Evolutionary conservation across 352 stramenopile species (phyloP), one percentile per base, ranked within the genome.

Genomic region (Phytophthora cryptogea): DNA sequence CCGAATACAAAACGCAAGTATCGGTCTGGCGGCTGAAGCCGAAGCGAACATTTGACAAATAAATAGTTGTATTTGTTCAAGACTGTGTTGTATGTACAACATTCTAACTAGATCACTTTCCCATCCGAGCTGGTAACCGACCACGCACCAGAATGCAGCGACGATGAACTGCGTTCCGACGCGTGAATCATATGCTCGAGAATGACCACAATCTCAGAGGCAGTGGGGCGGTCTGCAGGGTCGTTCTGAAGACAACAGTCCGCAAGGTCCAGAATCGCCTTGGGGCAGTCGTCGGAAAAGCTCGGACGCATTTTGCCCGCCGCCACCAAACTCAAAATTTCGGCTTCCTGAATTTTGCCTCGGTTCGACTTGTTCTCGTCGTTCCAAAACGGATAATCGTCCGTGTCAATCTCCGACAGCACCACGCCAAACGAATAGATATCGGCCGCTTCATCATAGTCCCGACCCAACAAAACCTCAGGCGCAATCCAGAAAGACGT

Each of bases 381-480:
- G 41, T 77, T 77, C 65, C 66, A 74, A 51, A 66, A 79, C 40
- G 70, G 70, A 35, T 75, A 75, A 17, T 75, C 70, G 45, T 72
- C 65, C 23, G 76, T 83, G 36, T 83, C 76, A 33, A 86, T 82
- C 52, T 86, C 76, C 2, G 65, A 79, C 20, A 86, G 49, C 23
- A 86, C 74, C 14, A 86, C 72, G 5, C 76, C 76, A 14, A 79
- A 78, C 37, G 76, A 86, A 56, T 70, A 87, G 40, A 87, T 83
- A 27, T 87, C 77, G 4, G 74, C 74, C 9, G 61, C 58, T 62
- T 85, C 77, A 46, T 84, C 59, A 39, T 87, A 87, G 43, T 76
- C 55, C 36, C 66, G 61, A 36, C 78, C 78, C 13, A 86, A 37
- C 23, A 90, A 33, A 43, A 90, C 77, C 45, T 90, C 78, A 0